Evolutionary conservation across 176 grass and related monocot genomes (phyloP).

Genomic region (Themeda triandra): DNA sequence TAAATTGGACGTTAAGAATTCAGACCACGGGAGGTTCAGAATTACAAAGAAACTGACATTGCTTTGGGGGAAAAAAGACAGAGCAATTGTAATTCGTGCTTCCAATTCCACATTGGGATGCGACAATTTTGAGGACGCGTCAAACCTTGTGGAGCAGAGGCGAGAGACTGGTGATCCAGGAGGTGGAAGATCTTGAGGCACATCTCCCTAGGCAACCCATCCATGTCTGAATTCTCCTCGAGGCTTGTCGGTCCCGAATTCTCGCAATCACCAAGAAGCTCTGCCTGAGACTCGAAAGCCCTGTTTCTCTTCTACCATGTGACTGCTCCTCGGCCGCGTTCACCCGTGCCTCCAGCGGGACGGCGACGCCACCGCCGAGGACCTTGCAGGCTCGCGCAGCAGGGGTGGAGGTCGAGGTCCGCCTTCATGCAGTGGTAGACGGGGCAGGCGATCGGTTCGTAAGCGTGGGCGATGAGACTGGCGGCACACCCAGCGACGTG

Average conservation of each 20-base stretch:
- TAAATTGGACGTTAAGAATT: not conserved
- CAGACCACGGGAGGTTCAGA: not conserved
- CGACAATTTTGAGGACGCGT: not conserved
- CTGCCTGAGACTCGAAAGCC: not conserved
- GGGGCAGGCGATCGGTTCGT: no score
- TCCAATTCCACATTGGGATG: not conserved
- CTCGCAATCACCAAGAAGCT: not conserved
- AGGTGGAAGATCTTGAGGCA: conserved; percentile 77
- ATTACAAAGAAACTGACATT: not conserved
- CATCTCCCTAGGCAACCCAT: conserved; percentile 56
- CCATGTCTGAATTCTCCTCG: conserved; percentile 17
- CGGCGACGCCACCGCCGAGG: no score
- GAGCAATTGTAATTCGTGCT: not conserved
- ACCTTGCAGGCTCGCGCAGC: no score
- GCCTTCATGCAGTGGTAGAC: no score
- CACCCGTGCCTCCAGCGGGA: no score
- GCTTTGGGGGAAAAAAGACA: not conserved
- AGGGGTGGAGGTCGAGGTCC: no score
- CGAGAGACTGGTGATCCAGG: conserved; percentile 63
- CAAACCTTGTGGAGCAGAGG: conserved; percentile 66
- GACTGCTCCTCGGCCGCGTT: no score
- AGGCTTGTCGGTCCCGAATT: not conserved
- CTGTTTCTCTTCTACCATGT: not conserved
- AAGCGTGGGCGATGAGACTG: no score
- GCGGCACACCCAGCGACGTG: no score